phyloP scores from a whole-genome alignment of 305 asterid genomes.

The Plantago coronopus region DNA sequence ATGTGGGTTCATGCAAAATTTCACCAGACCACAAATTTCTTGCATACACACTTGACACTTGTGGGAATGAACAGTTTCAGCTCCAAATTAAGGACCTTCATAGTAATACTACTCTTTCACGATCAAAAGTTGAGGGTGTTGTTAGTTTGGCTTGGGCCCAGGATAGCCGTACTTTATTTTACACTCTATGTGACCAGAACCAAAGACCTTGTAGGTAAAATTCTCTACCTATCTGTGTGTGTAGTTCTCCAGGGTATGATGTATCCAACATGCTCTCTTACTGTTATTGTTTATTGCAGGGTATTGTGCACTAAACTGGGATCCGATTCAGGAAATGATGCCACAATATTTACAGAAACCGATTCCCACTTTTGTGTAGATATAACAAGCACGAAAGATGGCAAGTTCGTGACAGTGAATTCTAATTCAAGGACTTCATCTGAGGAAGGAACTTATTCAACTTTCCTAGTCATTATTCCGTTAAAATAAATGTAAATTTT shows the following conservation, averaged over 20 bases:
- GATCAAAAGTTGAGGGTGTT: slow-evolving; percentile 54
- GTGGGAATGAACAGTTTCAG: slow-evolving; percentile 68
- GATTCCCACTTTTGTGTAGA: slow-evolving; percentile 87
- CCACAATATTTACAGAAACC: slow-evolving; percentile 54
- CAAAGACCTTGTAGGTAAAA: slow-evolving; percentile 87
- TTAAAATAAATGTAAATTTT: slow-evolving; percentile 2
- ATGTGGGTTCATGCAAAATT: slow-evolving; percentile 90
- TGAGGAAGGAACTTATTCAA: slow-evolving; percentile 77
- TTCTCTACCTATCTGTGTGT: slow-evolving; percentile 20
- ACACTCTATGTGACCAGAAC: slow-evolving; percentile 67
- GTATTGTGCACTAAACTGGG: slow-evolving; percentile 58
- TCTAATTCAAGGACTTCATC: slow-evolving; percentile 98
- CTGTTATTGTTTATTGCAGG: slow-evolving; percentile 39
- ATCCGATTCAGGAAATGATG: slow-evolving; percentile 43
- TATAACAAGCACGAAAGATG: slow-evolving; percentile 86
- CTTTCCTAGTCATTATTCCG: slow-evolving; percentile 25
- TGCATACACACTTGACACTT: slow-evolving; percentile 74
- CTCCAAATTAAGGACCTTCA: slow-evolving; percentile 78
- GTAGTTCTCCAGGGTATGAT: slow-evolving; percentile 15
- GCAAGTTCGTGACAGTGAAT: slow-evolving; percentile 86
- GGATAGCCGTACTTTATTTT: slow-evolving; percentile 64
- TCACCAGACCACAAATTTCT: slow-evolving; percentile 84
- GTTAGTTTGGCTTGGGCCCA: slow-evolving; percentile 94
- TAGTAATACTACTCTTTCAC: slow-evolving; percentile 41
- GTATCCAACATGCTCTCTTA: slow-evolving; percentile 26